Percentiles rank a stretch among this genome's conserved stretches.
These are phyloP conservation scores for Mucor saturninus DNA, from an alignment of 371 early-diverging fungal species.

Conservation along the genomic window DNA sequence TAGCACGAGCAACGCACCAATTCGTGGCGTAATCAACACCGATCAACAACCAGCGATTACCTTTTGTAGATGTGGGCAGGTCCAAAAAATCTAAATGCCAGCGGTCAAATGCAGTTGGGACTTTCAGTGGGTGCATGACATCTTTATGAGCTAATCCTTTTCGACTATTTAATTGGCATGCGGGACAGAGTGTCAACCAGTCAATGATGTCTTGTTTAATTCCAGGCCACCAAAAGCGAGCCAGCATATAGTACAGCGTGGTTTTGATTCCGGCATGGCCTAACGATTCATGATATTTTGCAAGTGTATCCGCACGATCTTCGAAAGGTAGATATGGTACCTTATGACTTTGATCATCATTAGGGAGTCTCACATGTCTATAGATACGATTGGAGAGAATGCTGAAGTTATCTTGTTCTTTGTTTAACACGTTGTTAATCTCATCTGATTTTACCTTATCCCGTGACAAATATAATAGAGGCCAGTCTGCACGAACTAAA, in stretches of 20 bases:
- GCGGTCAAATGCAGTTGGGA: slow-evolving; percentile 17
- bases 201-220: slow-evolving; percentile 3
- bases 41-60: slow-evolving; percentile 30
- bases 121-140: slow-evolving; percentile 12
- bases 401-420: slow-evolving; percentile 7
- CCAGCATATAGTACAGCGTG: not conserved
- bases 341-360: not conserved
- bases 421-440: not conserved
- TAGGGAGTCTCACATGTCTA: not conserved
- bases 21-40: slow-evolving; percentile 51
- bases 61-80: slow-evolving; percentile 19
- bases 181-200: slow-evolving; percentile 6
- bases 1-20: no score
- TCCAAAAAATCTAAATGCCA: slow-evolving; percentile 41
- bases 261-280: slow-evolving; percentile 17
- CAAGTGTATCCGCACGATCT: slow-evolving; percentile 9
- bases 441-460: slow-evolving; percentile 4
- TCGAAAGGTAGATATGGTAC: slow-evolving; percentile 13
- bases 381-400: not conserved
- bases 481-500: slow-evolving; percentile 2
- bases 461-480: not conserved
- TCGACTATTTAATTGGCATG: slow-evolving; percentile 12
- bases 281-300: slow-evolving; percentile 7
- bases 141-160: slow-evolving; percentile 8
- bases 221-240: slow-evolving; percentile 10